Base-by-base conservation (phyloP, 1,284 basidiomycete genomes). In the Calocybe gambosa region DNA sequence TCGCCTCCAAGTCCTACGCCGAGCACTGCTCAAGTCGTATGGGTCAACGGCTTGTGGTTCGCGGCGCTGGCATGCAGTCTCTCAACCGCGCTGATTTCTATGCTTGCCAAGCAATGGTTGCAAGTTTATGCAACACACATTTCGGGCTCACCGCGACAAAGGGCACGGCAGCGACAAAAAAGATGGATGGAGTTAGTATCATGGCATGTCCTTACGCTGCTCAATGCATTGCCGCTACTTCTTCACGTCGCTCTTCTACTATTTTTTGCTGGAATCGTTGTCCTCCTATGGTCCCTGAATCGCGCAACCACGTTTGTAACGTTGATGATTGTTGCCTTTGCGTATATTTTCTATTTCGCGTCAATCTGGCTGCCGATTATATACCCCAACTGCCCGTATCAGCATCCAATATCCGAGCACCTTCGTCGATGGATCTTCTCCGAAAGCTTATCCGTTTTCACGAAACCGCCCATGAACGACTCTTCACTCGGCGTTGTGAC, bases 71-170 rank as follows among this genome's bases (percentile, higher is more conserved):
- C 66, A 2, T 67, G 62, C 50, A 68, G 65, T 44, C 62, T 73
- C 15, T 65, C 66, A 5, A 63, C 67, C 8, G 70, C 71, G 3
- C 55, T 73, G 3, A 58, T 70, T 38, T 65, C 69, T 13, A 70
- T 72, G 65, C 61, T 73, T 1, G 66, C 64, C 7, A 72, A 73
- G 43, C 71, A 72, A 54, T 74, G 72, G 72, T 56, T 73, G 5
- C 64, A 70, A 39, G 59, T 60, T 23, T 70, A 68, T 38, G 53
- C 55, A 1, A 49, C 62, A 3, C 55, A 59, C 39, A 53, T 58
- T 3, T 65, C 63, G 6, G 64, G 65, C 3, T 62, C 64, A 3
- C 62, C 67, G 1, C 58, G 60, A 26, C 55, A 64, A 19, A 61
- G 66, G 16, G 66, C 67, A 4, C 62, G 65, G n/a, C 60, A 62